phyloP scores from a whole-genome alignment of 2,329 filamentous ascomycete species.

The Colletotrichum limetticola region DNA sequence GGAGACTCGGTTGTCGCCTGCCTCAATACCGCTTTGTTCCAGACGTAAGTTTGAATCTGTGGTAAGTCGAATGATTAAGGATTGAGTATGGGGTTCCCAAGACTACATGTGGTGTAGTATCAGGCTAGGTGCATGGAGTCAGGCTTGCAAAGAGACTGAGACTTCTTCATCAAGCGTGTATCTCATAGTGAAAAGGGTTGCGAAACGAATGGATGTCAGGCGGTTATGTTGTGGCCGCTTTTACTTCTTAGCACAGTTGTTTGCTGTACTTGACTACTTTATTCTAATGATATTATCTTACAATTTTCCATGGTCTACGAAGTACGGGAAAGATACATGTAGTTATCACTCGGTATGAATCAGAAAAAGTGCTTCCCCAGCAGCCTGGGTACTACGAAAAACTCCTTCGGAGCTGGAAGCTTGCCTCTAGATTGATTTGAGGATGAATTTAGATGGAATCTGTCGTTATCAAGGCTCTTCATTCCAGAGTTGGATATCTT shows the following conservation, averaged over 20 bases:
- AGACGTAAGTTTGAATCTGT: background rate
- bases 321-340: too few relatives aligned
- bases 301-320: too few relatives aligned
- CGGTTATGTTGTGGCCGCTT: background rate
- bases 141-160: background rate
- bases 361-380: too few relatives aligned
- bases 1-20: background rate
- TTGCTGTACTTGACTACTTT: background rate
- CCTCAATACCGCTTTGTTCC: background rate
- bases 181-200: background rate
- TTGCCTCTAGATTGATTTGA: too few relatives aligned
- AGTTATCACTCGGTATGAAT: too few relatives aligned
- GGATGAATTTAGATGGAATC: too few relatives aligned
- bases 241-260: background rate
- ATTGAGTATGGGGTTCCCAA: background rate
- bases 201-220: background rate
- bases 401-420: too few relatives aligned
- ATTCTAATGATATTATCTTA: too few relatives aligned
- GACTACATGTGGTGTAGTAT: background rate
- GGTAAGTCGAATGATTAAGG: background rate
- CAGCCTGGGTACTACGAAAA: too few relatives aligned
- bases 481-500: too few relatives aligned
- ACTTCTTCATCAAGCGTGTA: background rate
- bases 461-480: too few relatives aligned
- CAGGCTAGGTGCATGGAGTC: background rate